These are phyloP conservation scores for Eucalyptus sideroxylon DNA, from an alignment of 345 rosid genomes.

Conservation along the genomic window DNA sequence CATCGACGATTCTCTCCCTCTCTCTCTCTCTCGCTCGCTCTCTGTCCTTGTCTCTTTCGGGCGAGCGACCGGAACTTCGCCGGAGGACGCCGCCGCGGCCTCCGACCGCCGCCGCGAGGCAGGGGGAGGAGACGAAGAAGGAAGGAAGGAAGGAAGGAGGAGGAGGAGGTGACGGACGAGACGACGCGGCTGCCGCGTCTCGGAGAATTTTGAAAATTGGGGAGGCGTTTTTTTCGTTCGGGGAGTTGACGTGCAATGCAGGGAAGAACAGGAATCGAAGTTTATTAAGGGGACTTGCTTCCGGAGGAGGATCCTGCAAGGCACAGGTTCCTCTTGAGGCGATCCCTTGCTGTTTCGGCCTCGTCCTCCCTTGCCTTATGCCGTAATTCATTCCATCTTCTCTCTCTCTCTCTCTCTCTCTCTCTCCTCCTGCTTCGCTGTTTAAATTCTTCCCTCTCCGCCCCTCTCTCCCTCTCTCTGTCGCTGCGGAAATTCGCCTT, in stretches of 20 bases:
- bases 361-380: constrained; percentile 32
- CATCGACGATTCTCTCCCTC: neutral
- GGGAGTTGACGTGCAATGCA: constrained; percentile 51
- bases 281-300: neutral
- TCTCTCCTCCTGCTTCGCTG: neutral
- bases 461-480: neutral
- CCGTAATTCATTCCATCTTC: constrained; percentile 36
- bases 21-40: neutral
- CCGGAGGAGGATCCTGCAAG: constrained; percentile 21
- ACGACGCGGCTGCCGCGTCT: neutral
- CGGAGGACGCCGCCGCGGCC: constrained; percentile 15
- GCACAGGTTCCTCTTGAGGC: constrained; percentile 17
- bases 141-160: neutral
- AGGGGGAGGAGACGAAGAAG: neutral
- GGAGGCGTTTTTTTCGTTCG: neutral
- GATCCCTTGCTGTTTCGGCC: constrained; percentile 22
- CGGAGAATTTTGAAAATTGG: neutral
- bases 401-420: neutral
- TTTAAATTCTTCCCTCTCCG: constrained; percentile 3
- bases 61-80: constrained; percentile 31
- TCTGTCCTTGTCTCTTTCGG: neutral
- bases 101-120: neutral
- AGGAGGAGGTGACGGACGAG: neutral
- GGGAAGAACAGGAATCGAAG: constrained; percentile 18
- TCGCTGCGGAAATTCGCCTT: neutral